Percentiles rank a stretch among this genome's conserved stretches.
Evolutionary conservation across 257 asterid genomes (phyloP).

Genomic region (Capsicum pubescens): DNA sequence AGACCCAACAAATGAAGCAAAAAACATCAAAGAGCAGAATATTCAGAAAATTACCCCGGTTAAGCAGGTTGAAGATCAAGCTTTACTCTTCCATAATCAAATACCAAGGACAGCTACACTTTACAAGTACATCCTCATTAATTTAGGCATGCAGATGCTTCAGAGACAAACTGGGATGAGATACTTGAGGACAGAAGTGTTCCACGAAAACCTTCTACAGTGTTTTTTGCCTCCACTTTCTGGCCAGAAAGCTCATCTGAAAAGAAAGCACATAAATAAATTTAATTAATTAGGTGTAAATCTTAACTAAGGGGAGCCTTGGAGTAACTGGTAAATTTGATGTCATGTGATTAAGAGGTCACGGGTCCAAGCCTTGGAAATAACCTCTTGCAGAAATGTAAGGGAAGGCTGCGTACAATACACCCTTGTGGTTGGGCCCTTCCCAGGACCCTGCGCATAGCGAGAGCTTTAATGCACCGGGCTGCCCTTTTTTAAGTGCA

Average conservation of each 20-base stretch:
- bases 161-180: constrained; percentile 64
- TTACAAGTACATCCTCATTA: constrained; percentile 33
- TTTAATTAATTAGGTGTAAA: background rate
- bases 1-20: background rate
- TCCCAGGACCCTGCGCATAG: too few relatives aligned
- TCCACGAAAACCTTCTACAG: constrained; percentile 95
- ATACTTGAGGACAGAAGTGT: constrained; percentile 85
- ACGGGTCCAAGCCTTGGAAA: too few relatives aligned
- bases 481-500: background rate
- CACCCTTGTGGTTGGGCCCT: too few relatives aligned
- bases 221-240: constrained; percentile 54
- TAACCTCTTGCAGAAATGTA: too few relatives aligned
- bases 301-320: too few relatives aligned
- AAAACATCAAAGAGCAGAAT: constrained; percentile 14
- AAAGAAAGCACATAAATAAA: constrained; percentile 31
- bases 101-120: background rate
- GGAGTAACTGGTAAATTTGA: too few relatives aligned
- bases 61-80: constrained; percentile 11
- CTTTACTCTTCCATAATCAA: constrained; percentile 12
- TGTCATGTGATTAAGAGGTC: too few relatives aligned
- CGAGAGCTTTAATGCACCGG: too few relatives aligned
- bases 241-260: constrained; percentile 87
- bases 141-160: constrained; percentile 60
- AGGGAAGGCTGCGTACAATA: too few relatives aligned
- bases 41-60: constrained; percentile 18